Evolutionary conservation across 805 yeast genomes (phyloP).

Genomic region (Dipodascopsis uninucleata): DNA sequence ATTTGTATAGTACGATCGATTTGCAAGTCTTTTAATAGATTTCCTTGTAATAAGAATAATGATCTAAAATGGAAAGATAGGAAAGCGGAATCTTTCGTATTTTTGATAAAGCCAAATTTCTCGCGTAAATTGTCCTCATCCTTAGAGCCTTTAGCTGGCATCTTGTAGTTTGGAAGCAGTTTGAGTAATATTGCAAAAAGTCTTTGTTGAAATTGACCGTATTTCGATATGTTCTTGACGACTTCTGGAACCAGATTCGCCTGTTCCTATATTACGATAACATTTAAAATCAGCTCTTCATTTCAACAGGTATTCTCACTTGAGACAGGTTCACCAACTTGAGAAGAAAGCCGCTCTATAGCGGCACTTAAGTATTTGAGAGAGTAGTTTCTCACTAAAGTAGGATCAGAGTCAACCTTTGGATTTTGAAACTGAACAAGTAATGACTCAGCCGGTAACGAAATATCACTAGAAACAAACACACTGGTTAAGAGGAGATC

Average conservation of each 20-base stretch:
- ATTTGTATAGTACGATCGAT: no score
- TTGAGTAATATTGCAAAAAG: conserved; percentile 59
- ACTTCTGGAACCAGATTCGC: conserved; percentile 46
- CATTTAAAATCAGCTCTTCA: no score
- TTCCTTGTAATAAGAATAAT: conserved; percentile 60
- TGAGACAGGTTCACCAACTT: conserved; percentile 25
- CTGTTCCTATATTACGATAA: conserved; percentile 29
- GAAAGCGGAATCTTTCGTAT: conserved; percentile 43
- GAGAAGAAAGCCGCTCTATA: conserved; percentile 48
- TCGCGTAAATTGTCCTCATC: conserved; percentile 41
- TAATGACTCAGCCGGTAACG: conserved; percentile 61
- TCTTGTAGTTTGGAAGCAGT: conserved; percentile 47
- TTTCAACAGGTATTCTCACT: no score
- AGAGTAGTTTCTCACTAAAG: conserved; percentile 18
- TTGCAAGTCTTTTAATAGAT: no score
- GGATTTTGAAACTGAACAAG: conserved; percentile 62
- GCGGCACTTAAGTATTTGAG: conserved; percentile 67
- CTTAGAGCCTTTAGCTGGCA: conserved; percentile 47
- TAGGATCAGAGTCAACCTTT: conserved; percentile 32
- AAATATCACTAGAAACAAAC: conserved; percentile 35
- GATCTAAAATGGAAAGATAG: conserved; percentile 48
- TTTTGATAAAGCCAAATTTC: conserved; percentile 39
- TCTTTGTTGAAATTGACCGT: conserved; percentile 49
- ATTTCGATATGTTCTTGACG: conserved; percentile 45
- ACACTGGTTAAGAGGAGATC: not conserved